These are phyloP conservation scores for Talaromyces borbonicus DNA, from an alignment of 495 filamentous ascomycete genomes.

Conservation along the genomic window DNA sequence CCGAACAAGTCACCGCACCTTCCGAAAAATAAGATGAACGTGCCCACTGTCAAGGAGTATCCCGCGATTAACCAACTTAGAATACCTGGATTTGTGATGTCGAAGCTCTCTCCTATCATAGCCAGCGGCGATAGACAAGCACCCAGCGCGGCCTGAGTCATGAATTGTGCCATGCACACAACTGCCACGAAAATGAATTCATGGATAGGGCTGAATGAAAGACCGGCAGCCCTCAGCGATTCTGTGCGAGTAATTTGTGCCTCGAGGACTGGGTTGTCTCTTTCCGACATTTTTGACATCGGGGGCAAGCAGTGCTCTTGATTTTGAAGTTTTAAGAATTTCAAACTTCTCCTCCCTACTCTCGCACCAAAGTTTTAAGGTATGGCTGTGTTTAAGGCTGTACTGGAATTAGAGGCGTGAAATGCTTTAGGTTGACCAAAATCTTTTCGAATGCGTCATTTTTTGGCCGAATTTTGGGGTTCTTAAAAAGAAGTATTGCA, in stretches of 20 bases:
- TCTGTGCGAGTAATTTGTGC: conserved; percentile 2
- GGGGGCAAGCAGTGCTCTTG: background rate
- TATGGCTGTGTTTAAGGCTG: no score
- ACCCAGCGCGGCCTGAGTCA: conserved; percentile 34
- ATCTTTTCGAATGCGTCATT: no score
- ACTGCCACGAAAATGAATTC: conserved; percentile 36
- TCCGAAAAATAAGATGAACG: conserved; percentile 54
- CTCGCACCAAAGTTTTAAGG: no score
- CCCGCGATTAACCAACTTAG: conserved; percentile 40
- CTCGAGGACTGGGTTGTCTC: background rate
- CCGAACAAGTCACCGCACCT: conserved; percentile 57
- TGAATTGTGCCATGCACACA: conserved; percentile 39
- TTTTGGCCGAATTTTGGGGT: no score
- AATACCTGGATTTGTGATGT: conserved; percentile 25
- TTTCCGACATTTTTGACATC: background rate
- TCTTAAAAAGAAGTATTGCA: no score
- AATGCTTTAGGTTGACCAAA: no score
- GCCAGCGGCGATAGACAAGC: conserved; percentile 30
- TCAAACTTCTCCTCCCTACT: background rate
- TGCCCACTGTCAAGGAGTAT: conserved; percentile 49
- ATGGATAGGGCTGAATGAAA: conserved; percentile 6
- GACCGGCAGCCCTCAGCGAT: background rate
- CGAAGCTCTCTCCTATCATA: conserved; percentile 38
- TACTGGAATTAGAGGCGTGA: no score
- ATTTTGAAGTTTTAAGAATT: background rate